A percentile compares a stretch with the other conserved stretches of the same genome.
phyloP scores from a whole-genome alignment of 192 early-diverging fungal species.

The Borealophlyctis nickersoniae region DNA sequence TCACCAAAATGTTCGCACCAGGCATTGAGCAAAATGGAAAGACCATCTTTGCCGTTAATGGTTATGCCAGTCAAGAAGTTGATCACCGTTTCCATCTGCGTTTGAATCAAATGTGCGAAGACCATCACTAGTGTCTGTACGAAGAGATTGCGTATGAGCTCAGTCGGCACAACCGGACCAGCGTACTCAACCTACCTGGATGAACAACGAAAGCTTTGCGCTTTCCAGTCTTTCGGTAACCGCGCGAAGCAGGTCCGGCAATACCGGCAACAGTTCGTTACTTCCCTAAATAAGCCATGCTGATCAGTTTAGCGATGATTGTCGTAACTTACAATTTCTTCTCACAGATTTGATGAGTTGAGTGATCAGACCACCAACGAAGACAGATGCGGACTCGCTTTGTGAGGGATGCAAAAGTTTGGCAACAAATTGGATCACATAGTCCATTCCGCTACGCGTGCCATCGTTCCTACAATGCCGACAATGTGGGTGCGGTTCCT shows the following conservation, averaged over 20 bases:
- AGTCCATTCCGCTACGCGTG: constrained; percentile 67
- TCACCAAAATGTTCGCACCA: constrained; percentile 86
- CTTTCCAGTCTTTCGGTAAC: constrained; percentile 67
- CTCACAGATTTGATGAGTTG: constrained; percentile 65
- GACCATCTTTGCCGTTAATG: constrained; percentile 63
- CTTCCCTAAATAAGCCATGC: constrained; percentile 44
- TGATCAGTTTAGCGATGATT: constrained; percentile 24
- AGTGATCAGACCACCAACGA: constrained; percentile 85
- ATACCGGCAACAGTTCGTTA: constrained; percentile 55
- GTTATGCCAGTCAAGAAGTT: constrained; percentile 63
- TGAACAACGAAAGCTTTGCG: constrained; percentile 75
- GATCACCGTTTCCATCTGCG: constrained; percentile 54
- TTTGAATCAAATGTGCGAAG: constrained; percentile 83
- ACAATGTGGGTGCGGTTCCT: constrained; percentile 24
- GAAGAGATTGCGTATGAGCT: neutral
- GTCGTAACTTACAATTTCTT: constrained; percentile 36
- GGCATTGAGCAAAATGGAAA: constrained; percentile 68
- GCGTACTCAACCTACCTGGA: constrained; percentile 55
- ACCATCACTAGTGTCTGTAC: constrained; percentile 74
- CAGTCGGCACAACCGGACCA: neutral
- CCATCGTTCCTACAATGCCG: constrained; percentile 13
- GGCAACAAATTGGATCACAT: constrained; percentile 77
- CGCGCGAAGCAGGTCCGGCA: constrained; percentile 77
- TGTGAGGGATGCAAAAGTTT: constrained; percentile 70
- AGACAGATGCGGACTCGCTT: constrained; percentile 77